Base-by-base conservation (phyloP, 1,284 basidiomycete species). In the Leccinum fallax region DNA sequence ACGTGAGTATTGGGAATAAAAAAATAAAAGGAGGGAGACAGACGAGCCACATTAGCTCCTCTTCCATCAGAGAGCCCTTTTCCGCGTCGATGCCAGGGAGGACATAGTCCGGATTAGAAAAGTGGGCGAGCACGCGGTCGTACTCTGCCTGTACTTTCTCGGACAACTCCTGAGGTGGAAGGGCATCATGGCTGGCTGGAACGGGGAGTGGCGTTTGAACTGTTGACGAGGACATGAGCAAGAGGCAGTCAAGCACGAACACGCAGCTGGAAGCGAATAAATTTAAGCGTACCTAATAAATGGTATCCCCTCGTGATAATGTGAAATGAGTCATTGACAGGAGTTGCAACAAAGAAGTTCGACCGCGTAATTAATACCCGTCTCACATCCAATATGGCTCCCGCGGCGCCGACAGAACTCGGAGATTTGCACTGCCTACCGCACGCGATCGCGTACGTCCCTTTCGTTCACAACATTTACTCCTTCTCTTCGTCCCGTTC, bases 1-100 rank as follows among this genome's bases (percentile, higher is more conserved):
- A n/a, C 9, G 49, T 58, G 26, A 60, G 53, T 51, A 48, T 16
- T 26, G 64, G 8, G 28, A 10, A 32, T 28, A 63, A 13, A 32
- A 49, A 32, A 9, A 30, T 30, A 30, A 16, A 40, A 8, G 6
- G 13, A 26, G 8, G 4, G 48, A 38, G 24, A 77, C 83, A 61
- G 63, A 85, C 83, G 70, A 93, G 78, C 89, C 90, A 93, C 73
- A 90, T 90, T 74, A 85, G 85, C 72, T 93, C 90, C 53, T 80
- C 81, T 53, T 90, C 89, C 53, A 66, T 79, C 54, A 92, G 75
- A 54, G 77, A 72, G 11, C 80, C 82, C 7, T 84, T 79, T 52
- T 81, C 79, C 13, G 58, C 60, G 64, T 67, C 61, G 19, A 78
- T 72, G 13, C 76, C 79, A 9, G 87, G 84, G 46, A 92, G 69